Evolutionary conservation across 2,329 filamentous ascomycete species (phyloP).

Genomic region (Karstenula rhodostoma): DNA sequence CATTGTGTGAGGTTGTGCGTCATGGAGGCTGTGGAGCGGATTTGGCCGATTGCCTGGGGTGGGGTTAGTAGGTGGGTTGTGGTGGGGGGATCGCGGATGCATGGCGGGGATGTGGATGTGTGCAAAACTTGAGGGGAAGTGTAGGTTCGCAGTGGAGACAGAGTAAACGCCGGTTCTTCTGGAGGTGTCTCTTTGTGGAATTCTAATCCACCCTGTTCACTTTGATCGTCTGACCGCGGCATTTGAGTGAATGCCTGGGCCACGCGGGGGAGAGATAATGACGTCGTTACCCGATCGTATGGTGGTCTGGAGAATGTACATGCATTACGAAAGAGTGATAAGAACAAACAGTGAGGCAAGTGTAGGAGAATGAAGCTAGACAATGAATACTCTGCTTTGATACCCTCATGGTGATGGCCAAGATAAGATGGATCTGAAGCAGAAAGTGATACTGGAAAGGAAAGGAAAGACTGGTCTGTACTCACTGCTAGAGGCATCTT

Average conservation of each 20-base stretch:
- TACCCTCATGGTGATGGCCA: background rate
- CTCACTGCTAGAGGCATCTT: constrained; percentile 47
- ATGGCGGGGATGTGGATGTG: background rate
- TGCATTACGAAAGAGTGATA: background rate
- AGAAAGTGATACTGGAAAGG: background rate
- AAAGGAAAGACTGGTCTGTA: background rate
- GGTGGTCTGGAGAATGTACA: background rate
- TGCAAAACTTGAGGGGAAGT: too few relatives aligned
- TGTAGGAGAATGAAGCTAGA: background rate
- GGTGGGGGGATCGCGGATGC: background rate
- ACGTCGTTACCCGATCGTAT: background rate
- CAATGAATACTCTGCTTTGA: background rate
- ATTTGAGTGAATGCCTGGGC: background rate
- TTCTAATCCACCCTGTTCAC: too few relatives aligned
- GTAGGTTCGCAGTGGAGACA: too few relatives aligned
- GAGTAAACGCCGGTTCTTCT: too few relatives aligned
- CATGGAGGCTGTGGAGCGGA: constrained; percentile 84
- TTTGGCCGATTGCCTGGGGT: constrained; percentile 81
- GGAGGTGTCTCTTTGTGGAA: too few relatives aligned
- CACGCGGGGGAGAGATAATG: background rate
- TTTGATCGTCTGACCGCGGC: background rate
- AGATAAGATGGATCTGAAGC: background rate
- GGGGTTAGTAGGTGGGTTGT: background rate
- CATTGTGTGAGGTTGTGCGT: constrained; percentile 82
- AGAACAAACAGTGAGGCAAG: background rate